Base-by-base conservation (phyloP, 148 eudicot species). In the Nyssa sinensis region DNA sequence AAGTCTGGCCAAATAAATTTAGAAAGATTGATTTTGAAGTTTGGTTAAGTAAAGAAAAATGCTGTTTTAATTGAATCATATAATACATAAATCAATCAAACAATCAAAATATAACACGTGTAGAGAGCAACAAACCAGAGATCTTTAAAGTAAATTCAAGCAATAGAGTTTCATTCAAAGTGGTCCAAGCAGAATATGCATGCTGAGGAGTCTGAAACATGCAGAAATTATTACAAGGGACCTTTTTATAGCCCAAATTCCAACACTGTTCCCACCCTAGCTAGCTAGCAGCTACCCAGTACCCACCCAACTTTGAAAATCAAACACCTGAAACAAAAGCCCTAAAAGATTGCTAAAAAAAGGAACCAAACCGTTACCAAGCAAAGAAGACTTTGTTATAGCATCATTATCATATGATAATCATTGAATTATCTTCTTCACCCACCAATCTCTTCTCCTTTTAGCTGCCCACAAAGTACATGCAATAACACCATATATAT, bases 161-260 rank as follows among this genome's bases (percentile, higher is more conserved):
- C n/a, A n/a, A n/a, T n/a, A n/a, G n/a, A n/a, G n/a, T n/a, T n/a
- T n/a, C n/a, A n/a, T n/a, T n/a, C n/a, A n/a, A n/a, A n/a, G n/a
- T n/a, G n/a, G n/a, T n/a, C n/a, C n/a, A n/a, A n/a, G n/a, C n/a
- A n/a, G n/a, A n/a, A n/a, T n/a, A n/a, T n/a, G n/a, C n/a, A n/a
- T n/a, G n/a, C n/a, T n/a, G n/a, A n/a, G n/a, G n/a, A n/a, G n/a
- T n/a, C n/a, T n/a, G n/a, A n/a, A n/a, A n/a, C n/a, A n/a, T n/a
- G n/a, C n/a, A n/a, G n/a, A n/a, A n/a, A n/a, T n/a, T n/a, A n/a
- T n/a, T n/a, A n/a, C n/a, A n/a, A n/a, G n/a, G n/a, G n/a, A n/a
- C n/a, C n/a, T n/a, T n/a, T n/a, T n/a, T n/a, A n/a, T 53, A 53
- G 59, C 59, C 59, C 59, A 55, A 55, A 55, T 55, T n/a, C 59